Percentiles rank a stretch among this genome's conserved stretches.
Conservation (phyloP, 73 alveolate genomes). For the Stentor roeselii region DNA sequence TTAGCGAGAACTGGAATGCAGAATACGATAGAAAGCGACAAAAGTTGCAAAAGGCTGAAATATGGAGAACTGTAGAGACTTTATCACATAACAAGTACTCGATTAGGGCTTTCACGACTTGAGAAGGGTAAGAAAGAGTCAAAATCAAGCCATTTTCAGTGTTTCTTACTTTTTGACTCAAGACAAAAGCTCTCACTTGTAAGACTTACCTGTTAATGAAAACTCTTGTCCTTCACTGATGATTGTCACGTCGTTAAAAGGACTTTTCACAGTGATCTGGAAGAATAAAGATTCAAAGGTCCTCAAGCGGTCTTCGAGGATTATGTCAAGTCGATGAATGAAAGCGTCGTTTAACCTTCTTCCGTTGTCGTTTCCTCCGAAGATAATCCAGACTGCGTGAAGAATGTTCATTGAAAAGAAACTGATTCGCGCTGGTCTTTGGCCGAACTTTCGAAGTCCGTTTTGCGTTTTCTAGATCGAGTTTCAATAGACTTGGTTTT, state of each 20-base stretch:
- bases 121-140: neutral
- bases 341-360: conserved; percentile 6
- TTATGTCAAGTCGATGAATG: neutral
- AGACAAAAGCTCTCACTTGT: neutral
- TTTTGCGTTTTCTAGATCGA: neutral
- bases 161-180: neutral
- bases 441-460: neutral
- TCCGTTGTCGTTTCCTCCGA: conserved; percentile 5
- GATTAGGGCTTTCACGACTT: neutral
- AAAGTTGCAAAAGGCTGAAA: too few relatives aligned
- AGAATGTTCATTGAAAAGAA: neutral
- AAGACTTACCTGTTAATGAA: neutral
- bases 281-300: neutral
- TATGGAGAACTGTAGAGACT: too few relatives aligned
- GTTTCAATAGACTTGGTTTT: neutral
- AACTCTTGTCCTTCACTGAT: neutral
- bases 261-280: neutral
- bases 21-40: too few relatives aligned
- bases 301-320: neutral
- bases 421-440: neutral
- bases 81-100: too few relatives aligned
- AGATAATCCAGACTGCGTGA: neutral
- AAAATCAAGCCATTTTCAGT: neutral
- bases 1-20: too few relatives aligned
- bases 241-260: neutral